phyloP scores from a whole-genome alignment of 768 basidiomycete genomes.

The Mycena albidolilacea region DNA sequence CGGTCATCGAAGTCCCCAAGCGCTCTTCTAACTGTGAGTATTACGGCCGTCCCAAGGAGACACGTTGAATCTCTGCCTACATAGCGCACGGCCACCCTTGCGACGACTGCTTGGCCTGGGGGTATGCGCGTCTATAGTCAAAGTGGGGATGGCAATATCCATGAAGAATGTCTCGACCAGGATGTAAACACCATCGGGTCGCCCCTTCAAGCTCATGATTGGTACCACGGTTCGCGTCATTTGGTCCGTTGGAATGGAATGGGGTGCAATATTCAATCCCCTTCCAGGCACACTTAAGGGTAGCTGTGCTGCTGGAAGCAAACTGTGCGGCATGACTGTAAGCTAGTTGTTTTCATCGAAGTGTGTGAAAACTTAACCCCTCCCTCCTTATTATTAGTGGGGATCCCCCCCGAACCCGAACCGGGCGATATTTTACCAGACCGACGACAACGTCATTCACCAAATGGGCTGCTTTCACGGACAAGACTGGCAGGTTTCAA shows the following conservation, averaged over 20 bases:
- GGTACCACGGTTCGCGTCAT: background rate
- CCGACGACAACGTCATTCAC: background rate
- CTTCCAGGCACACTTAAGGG: background rate
- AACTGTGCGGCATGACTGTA: background rate
- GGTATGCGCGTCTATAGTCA: background rate
- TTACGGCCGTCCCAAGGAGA: background rate
- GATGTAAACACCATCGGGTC: constrained; percentile 1
- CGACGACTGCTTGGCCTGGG: background rate
- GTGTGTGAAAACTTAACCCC: background rate
- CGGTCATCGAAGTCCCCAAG: too few species aligned
- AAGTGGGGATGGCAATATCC: background rate
- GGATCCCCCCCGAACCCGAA: background rate
- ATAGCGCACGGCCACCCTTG: background rate
- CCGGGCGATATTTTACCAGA: background rate
- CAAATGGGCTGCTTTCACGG: background rate
- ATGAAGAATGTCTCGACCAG: background rate
- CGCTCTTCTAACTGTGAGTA: background rate
- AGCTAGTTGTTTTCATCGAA: background rate
- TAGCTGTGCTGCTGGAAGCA: background rate
- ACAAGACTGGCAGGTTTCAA: background rate
- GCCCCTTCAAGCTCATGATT: background rate
- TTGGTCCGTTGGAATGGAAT: background rate
- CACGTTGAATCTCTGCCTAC: background rate
- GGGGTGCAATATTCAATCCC: background rate
- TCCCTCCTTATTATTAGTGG: background rate